Conservation (phyloP, 495 filamentous ascomycete species). For the Lepidopterella palustris region DNA sequence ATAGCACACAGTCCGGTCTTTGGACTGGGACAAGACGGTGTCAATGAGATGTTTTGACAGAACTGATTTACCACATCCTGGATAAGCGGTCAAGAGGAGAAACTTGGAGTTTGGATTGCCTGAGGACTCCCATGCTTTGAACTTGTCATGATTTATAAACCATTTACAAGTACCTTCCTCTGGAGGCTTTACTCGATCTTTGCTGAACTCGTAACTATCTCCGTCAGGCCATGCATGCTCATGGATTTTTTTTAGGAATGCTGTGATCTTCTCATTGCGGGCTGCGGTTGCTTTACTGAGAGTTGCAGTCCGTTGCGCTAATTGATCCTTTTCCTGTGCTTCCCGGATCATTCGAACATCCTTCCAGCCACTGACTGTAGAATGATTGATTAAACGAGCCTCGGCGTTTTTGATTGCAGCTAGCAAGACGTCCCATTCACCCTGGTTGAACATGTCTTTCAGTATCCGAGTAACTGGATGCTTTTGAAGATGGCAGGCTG, state of each 20-base stretch:
- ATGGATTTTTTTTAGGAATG: not conserved
- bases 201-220: not conserved
- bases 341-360: not conserved
- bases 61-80: constrained; percentile 53
- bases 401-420: not conserved
- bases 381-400: not conserved
- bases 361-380: not conserved
- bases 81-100: constrained; percentile 50
- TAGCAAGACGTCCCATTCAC: not conserved
- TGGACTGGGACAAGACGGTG: not conserved
- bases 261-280: not conserved
- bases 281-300: not conserved
- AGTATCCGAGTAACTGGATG: not conserved
- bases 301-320: not conserved
- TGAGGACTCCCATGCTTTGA: constrained; percentile 32
- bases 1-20: constrained; percentile 36
- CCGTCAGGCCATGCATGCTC: not conserved
- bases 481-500: not conserved
- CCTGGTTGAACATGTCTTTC: not conserved
- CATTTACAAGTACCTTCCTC: constrained; percentile 42
- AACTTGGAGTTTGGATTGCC: constrained; percentile 9
- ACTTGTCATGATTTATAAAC: constrained; percentile 35
- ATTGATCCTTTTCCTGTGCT: not conserved
- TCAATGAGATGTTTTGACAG: constrained; percentile 44
- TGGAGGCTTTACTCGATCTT: not conserved